Evolutionary conservation across 192 early-diverging fungal species (phyloP).

Genomic region (Umbelopsis sp.): DNA sequence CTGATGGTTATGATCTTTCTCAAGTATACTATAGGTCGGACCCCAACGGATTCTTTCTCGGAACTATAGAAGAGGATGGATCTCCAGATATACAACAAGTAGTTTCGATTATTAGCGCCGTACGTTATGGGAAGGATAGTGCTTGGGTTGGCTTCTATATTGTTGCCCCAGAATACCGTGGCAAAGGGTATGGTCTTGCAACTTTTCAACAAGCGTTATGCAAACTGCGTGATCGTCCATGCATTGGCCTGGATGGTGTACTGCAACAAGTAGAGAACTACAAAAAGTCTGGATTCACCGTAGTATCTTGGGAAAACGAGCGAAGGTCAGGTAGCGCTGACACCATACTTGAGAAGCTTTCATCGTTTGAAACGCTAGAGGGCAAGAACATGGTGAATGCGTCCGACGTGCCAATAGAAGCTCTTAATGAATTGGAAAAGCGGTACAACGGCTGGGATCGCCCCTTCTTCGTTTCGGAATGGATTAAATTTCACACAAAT

Average conservation of each 20-base stretch:
- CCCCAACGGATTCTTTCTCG: background rate
- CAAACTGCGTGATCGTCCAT: background rate
- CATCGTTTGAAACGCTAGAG: background rate
- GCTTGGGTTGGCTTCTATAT: constrained; percentile 37
- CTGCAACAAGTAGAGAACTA: background rate
- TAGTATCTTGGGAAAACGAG: background rate
- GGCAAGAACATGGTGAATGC: background rate
- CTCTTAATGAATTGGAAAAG: background rate
- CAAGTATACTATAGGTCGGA: background rate
- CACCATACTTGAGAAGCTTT: background rate
- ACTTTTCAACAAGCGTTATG: background rate
- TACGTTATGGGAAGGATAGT: constrained; percentile 30
- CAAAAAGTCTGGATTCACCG: background rate
- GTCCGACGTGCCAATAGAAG: background rate
- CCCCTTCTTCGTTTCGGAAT: background rate
- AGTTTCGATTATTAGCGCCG: background rate
- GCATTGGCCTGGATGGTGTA: background rate
- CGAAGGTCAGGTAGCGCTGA: background rate
- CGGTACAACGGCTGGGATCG: background rate
- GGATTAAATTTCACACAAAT: background rate
- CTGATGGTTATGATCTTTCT: background rate
- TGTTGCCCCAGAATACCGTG: constrained; percentile 21
- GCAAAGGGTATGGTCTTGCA: constrained; percentile 26
- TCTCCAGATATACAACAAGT: background rate
- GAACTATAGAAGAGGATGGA: background rate